Percentiles rank a stretch among this genome's conserved stretches.
Evolutionary conservation across 2,329 filamentous ascomycete species (phyloP).

Genomic region (Phialophora verrucosa): DNA sequence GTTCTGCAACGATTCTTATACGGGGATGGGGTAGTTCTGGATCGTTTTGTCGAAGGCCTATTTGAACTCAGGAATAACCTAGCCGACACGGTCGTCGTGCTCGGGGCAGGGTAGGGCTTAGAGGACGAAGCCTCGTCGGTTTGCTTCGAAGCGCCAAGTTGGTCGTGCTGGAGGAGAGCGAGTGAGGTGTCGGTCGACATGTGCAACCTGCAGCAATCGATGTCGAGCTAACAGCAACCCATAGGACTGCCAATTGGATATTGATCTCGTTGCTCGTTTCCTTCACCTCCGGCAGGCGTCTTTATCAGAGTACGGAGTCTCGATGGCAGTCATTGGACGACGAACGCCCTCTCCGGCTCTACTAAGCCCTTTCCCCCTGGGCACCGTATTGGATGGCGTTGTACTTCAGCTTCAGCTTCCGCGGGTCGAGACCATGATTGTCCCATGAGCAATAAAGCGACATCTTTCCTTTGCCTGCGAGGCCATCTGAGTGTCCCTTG

Average conservation of each 20-base stretch:
- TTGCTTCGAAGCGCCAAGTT: neutral
- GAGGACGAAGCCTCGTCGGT: no score
- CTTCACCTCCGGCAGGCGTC: neutral
- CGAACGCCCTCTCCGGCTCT: no score
- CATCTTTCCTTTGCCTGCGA: no score
- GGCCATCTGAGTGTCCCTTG: no score
- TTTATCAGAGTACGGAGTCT: neutral
- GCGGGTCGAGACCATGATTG: no score
- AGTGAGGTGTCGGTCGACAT: no score
- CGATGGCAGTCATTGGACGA: neutral
- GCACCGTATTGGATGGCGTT: no score
- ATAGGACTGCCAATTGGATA: neutral
- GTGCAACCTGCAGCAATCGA: neutral
- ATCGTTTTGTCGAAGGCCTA: conserved; percentile 27
- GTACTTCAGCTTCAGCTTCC: no score
- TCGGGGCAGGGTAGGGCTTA: neutral
- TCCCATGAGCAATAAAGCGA: no score
- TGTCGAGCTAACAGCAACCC: neutral
- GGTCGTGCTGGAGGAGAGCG: neutral
- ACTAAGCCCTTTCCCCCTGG: no score
- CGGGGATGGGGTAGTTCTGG: conserved; percentile 14
- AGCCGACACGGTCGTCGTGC: neutral
- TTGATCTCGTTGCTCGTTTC: neutral
- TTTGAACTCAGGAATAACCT: conserved; percentile 16
- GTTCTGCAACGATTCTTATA: conserved; percentile 23